A percentile compares a stretch with the other conserved stretches of the same genome.
Evolutionary conservation across 768 basidiomycete genomes (phyloP).

Genomic region (Rhodotorula sphaerocarpa): DNA sequence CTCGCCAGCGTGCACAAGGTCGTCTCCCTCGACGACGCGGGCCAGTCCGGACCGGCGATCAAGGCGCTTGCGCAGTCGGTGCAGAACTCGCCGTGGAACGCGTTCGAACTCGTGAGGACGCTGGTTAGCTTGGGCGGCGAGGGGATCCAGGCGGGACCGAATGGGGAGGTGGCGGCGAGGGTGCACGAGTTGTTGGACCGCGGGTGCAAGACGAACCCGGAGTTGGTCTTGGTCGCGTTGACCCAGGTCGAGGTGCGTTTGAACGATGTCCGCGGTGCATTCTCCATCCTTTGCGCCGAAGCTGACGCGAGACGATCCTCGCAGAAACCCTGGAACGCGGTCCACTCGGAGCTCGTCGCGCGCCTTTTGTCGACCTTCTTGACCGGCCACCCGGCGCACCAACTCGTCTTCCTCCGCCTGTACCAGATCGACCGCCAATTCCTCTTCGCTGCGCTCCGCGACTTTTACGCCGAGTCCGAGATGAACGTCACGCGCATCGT

Average conservation of each 20-base stretch:
- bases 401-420: slow-evolving; percentile 91
- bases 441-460: slow-evolving; percentile 76
- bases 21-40: slow-evolving; percentile 80
- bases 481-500: slow-evolving; percentile 88
- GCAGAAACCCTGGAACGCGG: slow-evolving; percentile 76
- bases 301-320: not conserved
- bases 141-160: slow-evolving; percentile 49
- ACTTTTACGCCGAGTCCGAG: slow-evolving; percentile 84
- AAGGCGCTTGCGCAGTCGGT: slow-evolving; percentile 81
- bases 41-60: slow-evolving; percentile 78
- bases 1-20: slow-evolving; percentile 66
- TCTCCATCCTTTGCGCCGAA: not conserved
- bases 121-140: slow-evolving; percentile 70
- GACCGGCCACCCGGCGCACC: slow-evolving; percentile 84
- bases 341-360: slow-evolving; percentile 76
- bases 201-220: slow-evolving; percentile 84
- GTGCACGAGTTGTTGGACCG: slow-evolving; percentile 89
- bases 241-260: slow-evolving; percentile 77
- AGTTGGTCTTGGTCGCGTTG: slow-evolving; percentile 85
- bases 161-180: slow-evolving; percentile 52
- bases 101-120: slow-evolving; percentile 77
- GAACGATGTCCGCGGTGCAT: not conserved
- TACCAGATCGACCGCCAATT: slow-evolving; percentile 84
- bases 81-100: slow-evolving; percentile 91
- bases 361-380: slow-evolving; percentile 82